Conservation (phyloP, 192 early-diverging fungal species). For the Oehlia diaphana region DNA sequence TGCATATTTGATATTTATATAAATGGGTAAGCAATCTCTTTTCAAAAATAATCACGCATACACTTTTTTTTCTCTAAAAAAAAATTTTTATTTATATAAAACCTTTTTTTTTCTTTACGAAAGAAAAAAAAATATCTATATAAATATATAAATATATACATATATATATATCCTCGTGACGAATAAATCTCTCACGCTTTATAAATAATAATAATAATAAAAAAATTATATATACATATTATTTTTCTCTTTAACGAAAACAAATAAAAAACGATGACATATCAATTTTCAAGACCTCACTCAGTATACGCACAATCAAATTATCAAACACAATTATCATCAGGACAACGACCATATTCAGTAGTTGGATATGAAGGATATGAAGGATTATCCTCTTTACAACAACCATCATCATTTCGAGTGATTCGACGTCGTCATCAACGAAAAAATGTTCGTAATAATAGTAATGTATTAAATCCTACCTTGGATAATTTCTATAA, state of each 20-base stretch:
- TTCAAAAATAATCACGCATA: too few species aligned
- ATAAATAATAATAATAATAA: too few species aligned
- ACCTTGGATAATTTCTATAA: constrained; percentile 18
- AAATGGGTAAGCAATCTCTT: too few species aligned
- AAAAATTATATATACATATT: background rate
- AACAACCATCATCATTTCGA: background rate
- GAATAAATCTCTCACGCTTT: too few species aligned
- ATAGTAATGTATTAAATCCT: constrained; percentile 1
- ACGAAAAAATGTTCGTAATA: background rate
- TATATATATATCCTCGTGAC: too few species aligned
- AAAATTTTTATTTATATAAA: too few species aligned
- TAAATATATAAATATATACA: too few species aligned
- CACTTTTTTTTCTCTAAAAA: too few species aligned
- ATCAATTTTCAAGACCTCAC: background rate
- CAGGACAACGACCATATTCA: background rate
- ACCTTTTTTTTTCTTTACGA: background rate
- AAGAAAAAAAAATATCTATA: too few species aligned
- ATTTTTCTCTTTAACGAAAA: background rate
- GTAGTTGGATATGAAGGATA: background rate
- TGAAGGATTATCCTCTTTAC: background rate
- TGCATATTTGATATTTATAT: too few species aligned
- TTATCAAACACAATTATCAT: background rate
- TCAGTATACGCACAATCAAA: background rate
- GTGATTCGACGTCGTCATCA: constrained; percentile 12
- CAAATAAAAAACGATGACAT: background rate